Base-by-base conservation (phyloP, 192 early-diverging fungal species). In the Geranomyces michiganensis region DNA sequence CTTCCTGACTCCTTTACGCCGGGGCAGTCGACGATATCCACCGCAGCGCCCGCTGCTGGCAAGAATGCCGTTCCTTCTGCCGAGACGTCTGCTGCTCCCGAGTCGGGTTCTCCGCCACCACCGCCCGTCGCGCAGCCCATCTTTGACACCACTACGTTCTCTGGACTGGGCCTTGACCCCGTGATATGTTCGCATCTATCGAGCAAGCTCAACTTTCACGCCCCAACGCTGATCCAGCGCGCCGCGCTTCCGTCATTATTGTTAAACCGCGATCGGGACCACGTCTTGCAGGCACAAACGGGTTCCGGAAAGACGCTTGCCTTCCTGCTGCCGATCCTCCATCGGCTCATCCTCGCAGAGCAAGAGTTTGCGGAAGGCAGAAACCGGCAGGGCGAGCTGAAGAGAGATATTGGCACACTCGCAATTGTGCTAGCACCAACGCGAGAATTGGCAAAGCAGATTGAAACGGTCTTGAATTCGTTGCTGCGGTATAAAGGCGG, bases 271-370 rank as follows among this genome's bases (percentile, higher is more conserved):
- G 85, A 87, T 72, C 89, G 79, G 31, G 96, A 98, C 78, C 86
- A 92, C 17, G 87, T 98, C 64, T 86, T 99, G 47, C 94, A 97
- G 75, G 93, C 96, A 17, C 92, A 94, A 67, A 99, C 96, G 2
- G 98, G 98, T 59, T 96, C 94, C 6, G 98, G 98, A 65, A 99
- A 99, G 76, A 99, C 98, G 0, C 81, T 99, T 48, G 85, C 96
- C 1, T 99, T 94, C 72, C 82, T 98, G 27, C 79, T 97, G 44
- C 98, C 98, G 17, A 95, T 99, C 62, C 67, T 98, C 31, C 90
- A 98, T 72, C 84, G 90, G 21, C 67, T 99, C n/a, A 79, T 99
- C 33, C 74, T 78, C 51, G 89, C 93, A 15, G 83, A 89, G 27
- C 73, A 78, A 17, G 63, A 79, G 62, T 48, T n/a, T 27, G 22